A percentile compares a stretch with the other conserved stretches of the same genome.
Conservation (phyloP, 768 basidiomycete genomes). For the Leccinellum rugosiceps region DNA sequence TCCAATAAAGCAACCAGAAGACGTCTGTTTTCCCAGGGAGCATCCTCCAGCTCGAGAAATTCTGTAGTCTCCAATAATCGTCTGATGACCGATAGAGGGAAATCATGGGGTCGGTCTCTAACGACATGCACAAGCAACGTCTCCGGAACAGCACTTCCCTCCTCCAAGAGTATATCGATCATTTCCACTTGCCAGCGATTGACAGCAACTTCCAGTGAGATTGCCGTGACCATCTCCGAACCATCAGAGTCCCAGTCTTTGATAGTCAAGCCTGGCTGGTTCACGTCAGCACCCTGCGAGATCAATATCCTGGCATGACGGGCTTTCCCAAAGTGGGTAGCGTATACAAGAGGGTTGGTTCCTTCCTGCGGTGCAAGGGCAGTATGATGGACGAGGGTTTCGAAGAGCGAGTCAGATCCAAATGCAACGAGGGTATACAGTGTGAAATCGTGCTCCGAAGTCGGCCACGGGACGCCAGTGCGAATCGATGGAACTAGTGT, state of each 20-base stretch:
- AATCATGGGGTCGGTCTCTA: not conserved
- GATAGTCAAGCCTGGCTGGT: not conserved
- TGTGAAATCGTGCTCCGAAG: not conserved
- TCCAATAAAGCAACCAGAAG: not conserved
- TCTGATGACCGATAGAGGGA: not conserved
- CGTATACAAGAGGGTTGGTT: conserved; percentile 9
- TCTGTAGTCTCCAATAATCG: not conserved
- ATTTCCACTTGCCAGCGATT: not conserved
- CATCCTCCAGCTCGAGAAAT: not conserved
- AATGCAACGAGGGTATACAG: conserved; percentile 8
- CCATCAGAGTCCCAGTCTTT: not conserved
- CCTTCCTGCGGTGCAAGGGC: not conserved
- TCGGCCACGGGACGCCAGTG: conserved; percentile 1
- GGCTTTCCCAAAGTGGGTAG: not conserved
- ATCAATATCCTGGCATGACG: not conserved
- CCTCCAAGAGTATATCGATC: not conserved
- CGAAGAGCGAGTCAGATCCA: not conserved
- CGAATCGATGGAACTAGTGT: not conserved
- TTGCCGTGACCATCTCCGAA: not conserved
- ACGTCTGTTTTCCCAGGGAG: not conserved
- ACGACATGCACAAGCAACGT: not conserved
- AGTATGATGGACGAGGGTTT: not conserved
- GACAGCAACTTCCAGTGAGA: not conserved
- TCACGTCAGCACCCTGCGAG: not conserved
- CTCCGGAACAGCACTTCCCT: not conserved